Base-by-base conservation (phyloP, 164 flowering plant species). In the Platanus orientalis region DNA sequence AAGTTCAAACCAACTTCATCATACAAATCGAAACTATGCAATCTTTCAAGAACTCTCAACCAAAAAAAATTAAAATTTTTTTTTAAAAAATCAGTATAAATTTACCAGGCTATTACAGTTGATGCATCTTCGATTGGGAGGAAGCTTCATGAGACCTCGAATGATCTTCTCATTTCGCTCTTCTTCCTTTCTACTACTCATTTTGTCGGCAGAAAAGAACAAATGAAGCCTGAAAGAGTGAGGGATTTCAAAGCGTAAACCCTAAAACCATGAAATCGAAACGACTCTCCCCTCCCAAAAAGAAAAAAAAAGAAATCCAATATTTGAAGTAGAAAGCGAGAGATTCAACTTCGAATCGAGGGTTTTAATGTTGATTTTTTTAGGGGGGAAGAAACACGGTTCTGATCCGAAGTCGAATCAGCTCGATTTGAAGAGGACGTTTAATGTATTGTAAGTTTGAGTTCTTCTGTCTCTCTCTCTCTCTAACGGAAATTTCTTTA, bases 91-190 rank as follows among this genome's bases (percentile, higher is more conserved):
- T n/a, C 53, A 26, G 4, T 29, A 59, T 57, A 42, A 42, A 14
- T 3, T 54, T 81, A 93, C 98, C 84, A 90, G 57, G 71, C 85
- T 81, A 58, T 90, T 87, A 71, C 98, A 93, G 77, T 93, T 90
- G 61, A 93, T 90, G 81, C 98, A 93, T 64, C 86, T 78, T 30
- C 98, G 84, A 83, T 93, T 93, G 12, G 99, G 99, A 27, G 99
- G 99, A 55, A 94, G 96, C 85, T 94, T 94, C 93, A 91, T 83
- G 61, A 94, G 92, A 23, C 99, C 99, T 64, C 99, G 75, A 1
- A 94, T 89, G 23, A 94, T 84, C 88, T 89, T 94, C 81, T 94
- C 99, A 67, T 89, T 89, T 9, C 94, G 61, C 81, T 94, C 99
- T 57, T 94, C 99, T 66, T 84, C 90, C 75, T 68, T 90, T 62